Evolutionary conservation across 2,329 filamentous ascomycete species (phyloP), one percentile per base, ranked within the genome.

Genomic region (Rhynchosporium graminicola): DNA sequence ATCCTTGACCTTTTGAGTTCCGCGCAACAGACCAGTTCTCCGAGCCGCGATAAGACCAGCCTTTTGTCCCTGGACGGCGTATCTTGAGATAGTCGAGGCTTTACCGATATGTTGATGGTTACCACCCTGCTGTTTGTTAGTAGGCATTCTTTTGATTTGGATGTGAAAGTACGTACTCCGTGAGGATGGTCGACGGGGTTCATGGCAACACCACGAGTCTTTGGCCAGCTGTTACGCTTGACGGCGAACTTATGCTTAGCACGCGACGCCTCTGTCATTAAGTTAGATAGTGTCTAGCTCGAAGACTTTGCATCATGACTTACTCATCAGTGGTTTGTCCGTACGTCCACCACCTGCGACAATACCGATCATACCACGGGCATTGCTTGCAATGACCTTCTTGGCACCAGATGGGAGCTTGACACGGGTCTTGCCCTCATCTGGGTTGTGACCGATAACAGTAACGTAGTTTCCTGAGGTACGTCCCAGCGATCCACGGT

Each of bases 151-250:
- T 26, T n/a, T n/a, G 6, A 38, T 47, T 13, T 43, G 12, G 36
- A 5, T 15, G 6, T 60, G 43, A 36, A 36, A 38, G 33, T 51
- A 67, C 72, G 50, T 73, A 74, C 90, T 91, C 91, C 91, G 89
- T 95, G 91, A 81, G 91, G 91, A 88, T 99, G 95, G 84, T 99
- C 95, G 77, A 99, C 95, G 77, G 95, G 95, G 86, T 99, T 99
- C 95, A 99, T 99, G 83, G 95, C 95, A 89, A 99, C 95, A 97
- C 95, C 95, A 95, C 95, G 94, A 87, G 95, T 99, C 91, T 96
- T 97, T 83, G 95, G 95, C 95, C 95, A 99, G 79, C 88, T 94
- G 92, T 99, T 98, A 80, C 95, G 92, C 92, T 99, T 99, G 85
- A 97, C 96, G 75, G 93, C 92, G 85, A 97, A 99, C 91, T 99